A percentile compares a stretch with the other conserved stretches of the same genome.
phyloP scores from a whole-genome alignment of 768 basidiomycete species.

The Phaeolepiota aurea region DNA sequence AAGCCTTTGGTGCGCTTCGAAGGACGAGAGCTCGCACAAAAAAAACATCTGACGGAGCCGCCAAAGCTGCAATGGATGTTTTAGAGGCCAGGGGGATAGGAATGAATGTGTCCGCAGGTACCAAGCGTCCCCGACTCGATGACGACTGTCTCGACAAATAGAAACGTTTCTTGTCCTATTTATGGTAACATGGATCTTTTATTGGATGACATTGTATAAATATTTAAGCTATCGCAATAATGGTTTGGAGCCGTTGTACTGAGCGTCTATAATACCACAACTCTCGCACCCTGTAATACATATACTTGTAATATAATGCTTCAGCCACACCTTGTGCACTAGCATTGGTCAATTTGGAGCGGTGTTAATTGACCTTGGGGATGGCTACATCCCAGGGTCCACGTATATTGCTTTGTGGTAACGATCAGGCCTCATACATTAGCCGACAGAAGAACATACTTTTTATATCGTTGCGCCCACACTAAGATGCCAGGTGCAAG shows the following conservation, averaged over 20 bases:
- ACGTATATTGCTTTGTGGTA: conserved; percentile 62
- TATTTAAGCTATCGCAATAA: not conserved
- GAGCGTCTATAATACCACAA: not conserved
- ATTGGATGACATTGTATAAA: not conserved
- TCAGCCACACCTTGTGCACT: not conserved
- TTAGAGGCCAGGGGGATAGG: conserved; percentile 72
- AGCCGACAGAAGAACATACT: conserved; percentile 34
- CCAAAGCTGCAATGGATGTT: conserved; percentile 75
- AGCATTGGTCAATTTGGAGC: too few species aligned
- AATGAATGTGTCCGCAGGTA: conserved; percentile 23
- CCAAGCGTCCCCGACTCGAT: conserved; percentile 45
- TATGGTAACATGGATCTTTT: not conserved
- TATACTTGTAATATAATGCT: not conserved
- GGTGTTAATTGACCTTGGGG: conserved; percentile 39
- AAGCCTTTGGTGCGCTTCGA: conserved; percentile 79
- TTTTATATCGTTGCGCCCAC: conserved; percentile 86
- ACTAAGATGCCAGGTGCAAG: conserved; percentile 66
- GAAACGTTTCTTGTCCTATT: not conserved
- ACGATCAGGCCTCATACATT: conserved; percentile 8
- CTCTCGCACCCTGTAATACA: not conserved
- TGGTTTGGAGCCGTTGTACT: not conserved
- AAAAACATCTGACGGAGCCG: conserved; percentile 59
- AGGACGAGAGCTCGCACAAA: conserved; percentile 70
- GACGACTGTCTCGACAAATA: conserved; percentile 34
- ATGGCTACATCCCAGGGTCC: conserved; percentile 89